Evolutionary conservation across 805 yeast species (phyloP).

Genomic region (Metschnikowia arizonensis): DNA sequence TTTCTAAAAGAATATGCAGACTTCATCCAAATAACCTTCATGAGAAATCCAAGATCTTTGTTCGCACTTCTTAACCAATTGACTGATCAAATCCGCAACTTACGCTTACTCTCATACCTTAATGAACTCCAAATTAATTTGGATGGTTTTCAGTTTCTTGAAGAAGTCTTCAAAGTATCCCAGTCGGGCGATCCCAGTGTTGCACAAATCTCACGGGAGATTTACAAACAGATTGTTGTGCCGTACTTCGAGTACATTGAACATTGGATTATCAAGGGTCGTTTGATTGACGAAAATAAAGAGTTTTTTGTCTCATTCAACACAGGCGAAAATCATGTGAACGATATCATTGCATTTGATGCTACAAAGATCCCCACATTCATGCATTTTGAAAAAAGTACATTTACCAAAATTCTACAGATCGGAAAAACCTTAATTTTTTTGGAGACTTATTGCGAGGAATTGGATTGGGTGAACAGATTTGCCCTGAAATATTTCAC

Average conservation of each 20-base stretch:
- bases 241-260: conserved; percentile 61
- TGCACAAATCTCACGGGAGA: conserved; percentile 34
- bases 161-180: conserved; percentile 46
- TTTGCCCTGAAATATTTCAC: conserved; percentile 34
- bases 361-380: conserved; percentile 44
- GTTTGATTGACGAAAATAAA: conserved; percentile 46
- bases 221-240: conserved; percentile 44
- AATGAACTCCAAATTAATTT: conserved; percentile 26
- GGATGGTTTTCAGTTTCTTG: conserved; percentile 51
- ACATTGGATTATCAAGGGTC: conserved; percentile 70
- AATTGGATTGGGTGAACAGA: conserved; percentile 57
- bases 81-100: conserved; percentile 46
- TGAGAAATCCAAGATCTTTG: conserved; percentile 26
- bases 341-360: conserved; percentile 31
- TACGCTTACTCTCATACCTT: conserved; percentile 55
- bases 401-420: conserved; percentile 48
- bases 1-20: conserved; percentile 33
- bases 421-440: conserved; percentile 72
- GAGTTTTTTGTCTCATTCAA: conserved; percentile 60
- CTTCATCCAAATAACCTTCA: conserved; percentile 34
- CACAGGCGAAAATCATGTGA: conserved; percentile 25
- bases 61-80: conserved; percentile 39
- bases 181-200: conserved; percentile 63
- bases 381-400: conserved; percentile 27
- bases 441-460: conserved; percentile 61